Conservation (phyloP, 2,329 filamentous ascomycete species). For the Myriosclerotinia scirpicola region DNA sequence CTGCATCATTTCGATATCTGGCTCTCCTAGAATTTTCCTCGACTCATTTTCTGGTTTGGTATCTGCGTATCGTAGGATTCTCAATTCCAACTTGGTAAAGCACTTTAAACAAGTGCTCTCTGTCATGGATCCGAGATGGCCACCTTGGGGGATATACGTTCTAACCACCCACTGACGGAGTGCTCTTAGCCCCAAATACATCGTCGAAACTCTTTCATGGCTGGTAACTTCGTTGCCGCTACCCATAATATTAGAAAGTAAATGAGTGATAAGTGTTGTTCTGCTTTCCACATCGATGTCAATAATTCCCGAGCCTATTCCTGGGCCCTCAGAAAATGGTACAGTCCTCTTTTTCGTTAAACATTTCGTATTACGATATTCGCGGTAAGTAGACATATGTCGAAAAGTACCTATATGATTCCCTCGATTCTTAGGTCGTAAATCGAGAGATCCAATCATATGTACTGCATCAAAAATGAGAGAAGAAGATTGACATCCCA, state of each 20-base stretch:
- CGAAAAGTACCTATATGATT: constrained; percentile 29
- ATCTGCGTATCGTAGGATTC: constrained; percentile 8
- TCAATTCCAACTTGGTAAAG: neutral
- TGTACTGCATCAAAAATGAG: constrained; percentile 17
- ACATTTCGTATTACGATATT: constrained; percentile 31
- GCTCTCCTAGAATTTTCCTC: constrained; percentile 22
- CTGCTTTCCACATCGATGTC: constrained; percentile 12
- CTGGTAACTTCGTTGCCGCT: neutral
- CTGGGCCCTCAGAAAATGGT: constrained; percentile 1
- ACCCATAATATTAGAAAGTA: constrained; percentile 16
- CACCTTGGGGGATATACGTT: constrained; percentile 11
- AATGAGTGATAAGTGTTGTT: constrained; percentile 15
- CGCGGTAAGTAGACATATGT: constrained; percentile 31
- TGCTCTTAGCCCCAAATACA: constrained; percentile 14
- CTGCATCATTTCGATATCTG: constrained; percentile 32
- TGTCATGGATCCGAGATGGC: constrained; percentile 7
- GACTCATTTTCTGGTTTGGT: neutral
- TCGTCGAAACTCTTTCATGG: constrained; percentile 5
- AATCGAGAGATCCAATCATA: constrained; percentile 20
- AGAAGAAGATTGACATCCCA: constrained; percentile 7
- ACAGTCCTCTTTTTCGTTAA: constrained; percentile 24
- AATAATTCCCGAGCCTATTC: neutral
- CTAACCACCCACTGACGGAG: constrained; percentile 3
- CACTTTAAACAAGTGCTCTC: constrained; percentile 7
- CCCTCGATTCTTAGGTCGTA: constrained; percentile 24